A percentile compares a stretch with the other conserved stretches of the same genome.
phyloP scores from a whole-genome alignment of 805 yeast species.

The Starmerella ratchasimensis region DNA sequence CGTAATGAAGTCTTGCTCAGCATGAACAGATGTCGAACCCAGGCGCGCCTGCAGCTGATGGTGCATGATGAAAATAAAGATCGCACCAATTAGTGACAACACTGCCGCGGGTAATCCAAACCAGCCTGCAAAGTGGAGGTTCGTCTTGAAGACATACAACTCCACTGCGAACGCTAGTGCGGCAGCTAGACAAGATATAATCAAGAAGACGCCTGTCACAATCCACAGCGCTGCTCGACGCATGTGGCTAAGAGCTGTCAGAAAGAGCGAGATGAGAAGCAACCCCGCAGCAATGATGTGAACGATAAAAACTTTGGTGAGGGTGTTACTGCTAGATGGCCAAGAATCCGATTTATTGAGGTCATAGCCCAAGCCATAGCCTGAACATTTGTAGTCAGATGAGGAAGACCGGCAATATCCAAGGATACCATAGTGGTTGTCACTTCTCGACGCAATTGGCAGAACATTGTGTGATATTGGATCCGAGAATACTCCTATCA shows the following conservation, averaged over 20 bases:
- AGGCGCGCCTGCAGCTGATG: constrained; percentile 38
- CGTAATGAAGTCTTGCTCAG: constrained; percentile 1
- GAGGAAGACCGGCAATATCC: constrained; percentile 41
- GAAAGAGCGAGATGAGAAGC: constrained; percentile 34
- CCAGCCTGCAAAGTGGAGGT: constrained; percentile 79
- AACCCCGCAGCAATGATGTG: constrained; percentile 53
- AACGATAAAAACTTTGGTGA: constrained; percentile 48
- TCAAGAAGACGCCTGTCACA: constrained; percentile 36
- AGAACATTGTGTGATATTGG: constrained; percentile 39
- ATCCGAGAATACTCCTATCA: constrained; percentile 45
- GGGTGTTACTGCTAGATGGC: constrained; percentile 40
- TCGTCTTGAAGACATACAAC: constrained; percentile 60
- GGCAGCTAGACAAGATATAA: constrained; percentile 56
- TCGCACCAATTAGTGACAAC: constrained; percentile 46
- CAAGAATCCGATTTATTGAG: constrained; percentile 34
- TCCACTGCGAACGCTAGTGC: constrained; percentile 72
- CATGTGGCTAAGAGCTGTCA: constrained; percentile 32
- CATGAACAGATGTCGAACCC: constrained; percentile 14
- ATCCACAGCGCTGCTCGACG: constrained; percentile 35
- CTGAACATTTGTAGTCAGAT: constrained; percentile 25
- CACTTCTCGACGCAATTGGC: constrained; percentile 37
- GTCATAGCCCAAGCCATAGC: constrained; percentile 12
- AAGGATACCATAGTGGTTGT: constrained; percentile 51
- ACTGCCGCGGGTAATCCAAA: constrained; percentile 55
- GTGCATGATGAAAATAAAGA: constrained; percentile 58